Conservation (phyloP, 176 grass and related monocot species). For the Triticum turgidum region DNA sequence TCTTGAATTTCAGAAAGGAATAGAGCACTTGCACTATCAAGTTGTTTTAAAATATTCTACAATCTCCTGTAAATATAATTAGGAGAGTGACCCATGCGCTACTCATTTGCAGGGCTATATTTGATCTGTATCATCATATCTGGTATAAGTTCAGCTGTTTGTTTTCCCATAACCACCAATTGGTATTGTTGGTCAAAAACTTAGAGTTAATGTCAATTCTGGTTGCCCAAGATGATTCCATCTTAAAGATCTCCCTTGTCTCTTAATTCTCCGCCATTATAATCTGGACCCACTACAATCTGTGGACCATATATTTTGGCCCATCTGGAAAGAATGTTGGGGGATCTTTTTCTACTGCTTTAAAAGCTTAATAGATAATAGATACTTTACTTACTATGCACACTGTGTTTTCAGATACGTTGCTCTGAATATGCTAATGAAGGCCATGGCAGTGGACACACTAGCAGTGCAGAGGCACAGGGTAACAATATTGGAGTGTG, state of each 20-base stretch:
- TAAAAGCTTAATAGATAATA: neutral
- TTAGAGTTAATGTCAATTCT: neutral
- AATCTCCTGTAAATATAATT: constrained; percentile 15
- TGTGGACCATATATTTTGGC: neutral
- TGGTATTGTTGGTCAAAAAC: neutral
- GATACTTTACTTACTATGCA: neutral
- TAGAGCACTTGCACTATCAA: neutral
- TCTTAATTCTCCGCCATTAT: neutral
- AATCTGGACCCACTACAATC: neutral
- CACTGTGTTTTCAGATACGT: constrained; percentile 71
- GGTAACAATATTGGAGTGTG: constrained; percentile 92
- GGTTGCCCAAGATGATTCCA: neutral
- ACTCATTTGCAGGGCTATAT: neutral
- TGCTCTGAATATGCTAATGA: constrained; percentile 95
- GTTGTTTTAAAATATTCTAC: constrained; percentile 13
- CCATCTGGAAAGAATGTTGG: neutral
- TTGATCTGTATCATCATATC: constrained; percentile 4
- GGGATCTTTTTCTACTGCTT: neutral
- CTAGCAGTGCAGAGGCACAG: constrained; percentile 98
- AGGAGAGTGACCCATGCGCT: neutral
- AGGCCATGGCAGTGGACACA: constrained; percentile 79
- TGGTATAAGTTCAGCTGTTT: neutral
- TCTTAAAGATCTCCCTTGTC: neutral
- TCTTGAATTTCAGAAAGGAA: constrained; percentile 25
- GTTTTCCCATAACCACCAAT: neutral